Base-by-base conservation (phyloP, 1,139 yeast species). In the Magnusiomyces ingens region DNA sequence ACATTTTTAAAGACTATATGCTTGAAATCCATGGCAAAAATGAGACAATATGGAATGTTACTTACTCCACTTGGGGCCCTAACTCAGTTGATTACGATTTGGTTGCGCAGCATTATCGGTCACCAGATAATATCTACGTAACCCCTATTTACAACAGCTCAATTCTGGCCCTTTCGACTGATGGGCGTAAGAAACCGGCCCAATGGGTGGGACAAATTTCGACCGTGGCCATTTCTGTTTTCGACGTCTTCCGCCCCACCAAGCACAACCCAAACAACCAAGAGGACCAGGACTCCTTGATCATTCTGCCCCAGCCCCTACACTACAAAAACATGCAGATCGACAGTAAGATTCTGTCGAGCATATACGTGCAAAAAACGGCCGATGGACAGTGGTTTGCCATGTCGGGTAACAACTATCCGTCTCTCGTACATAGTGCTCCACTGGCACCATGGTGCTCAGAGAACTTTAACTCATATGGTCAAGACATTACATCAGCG, bases 51-150 rank as follows among this genome's bases (percentile, higher is more conserved):
- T 91, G 96, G 95, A 87, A 90, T 64, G 90, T 93, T 12, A 84
- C 94, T 0, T 91, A 86, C 65, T 77, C 95, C 1, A 80, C 85
- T 52, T 93, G 98, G 97, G 95, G 95, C 6, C 96, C 96, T 29
- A 91, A 91, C 69, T 84, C 89, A 59, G 75, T 91, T 56, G 96
- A 93, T 66, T 74, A 76, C 44, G 93, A 85, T 64, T 74, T 91
- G 56, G 81, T 62, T 22, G 58, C 66, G 38, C 77, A 72, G 60
- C 73, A 74, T 52, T 52, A 58, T 13, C 50, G 56, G 12, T 67
- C 74, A 2, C 64, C 77, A 19, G 98, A 91, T 67, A 82, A 84
- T 45, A 71, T 88, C 3, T 86, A 86, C 62, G 82, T 93, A 59
- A 84, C 94, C 1, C 96, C 97, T 1, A 81, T 88, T 63, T 88